A percentile compares a stretch with the other conserved stretches of the same genome.
Conservation (phyloP, 2,329 filamentous ascomycete species). For the Diplodia corticola region DNA sequence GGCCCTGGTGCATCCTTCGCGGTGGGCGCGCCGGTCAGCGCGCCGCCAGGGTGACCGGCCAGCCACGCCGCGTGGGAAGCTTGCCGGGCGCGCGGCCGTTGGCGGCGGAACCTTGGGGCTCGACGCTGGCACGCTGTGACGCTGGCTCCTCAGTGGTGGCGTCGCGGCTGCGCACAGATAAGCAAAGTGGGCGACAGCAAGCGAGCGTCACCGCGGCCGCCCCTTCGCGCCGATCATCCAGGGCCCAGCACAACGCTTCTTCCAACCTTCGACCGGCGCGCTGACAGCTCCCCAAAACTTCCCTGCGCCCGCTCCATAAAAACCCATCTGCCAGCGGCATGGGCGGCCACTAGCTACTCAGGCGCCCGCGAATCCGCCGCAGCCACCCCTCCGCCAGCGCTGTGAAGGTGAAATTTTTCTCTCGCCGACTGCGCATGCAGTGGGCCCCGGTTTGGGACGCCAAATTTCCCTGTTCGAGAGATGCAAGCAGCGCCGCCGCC, state of each 20-base stretch:
- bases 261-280: slow-evolving; percentile 20
- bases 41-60: not conserved
- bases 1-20: not conserved
- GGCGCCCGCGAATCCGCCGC: not conserved
- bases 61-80: slow-evolving; percentile 3
- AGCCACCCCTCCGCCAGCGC: not conserved
- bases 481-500: not conserved
- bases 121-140: not conserved
- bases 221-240: slow-evolving; percentile 19
- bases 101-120: not conserved
- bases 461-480: slow-evolving; percentile 1
- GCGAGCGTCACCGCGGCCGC: not conserved
- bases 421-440: not conserved
- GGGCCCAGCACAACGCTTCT: slow-evolving; percentile 19
- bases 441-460: slow-evolving; percentile 2
- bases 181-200: slow-evolving; percentile 14
- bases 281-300: not conserved
- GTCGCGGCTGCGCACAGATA: slow-evolving; percentile 6
- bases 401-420: slow-evolving; percentile 8
- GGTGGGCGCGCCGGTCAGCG: not conserved
- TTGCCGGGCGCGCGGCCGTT: slow-evolving; percentile 16
- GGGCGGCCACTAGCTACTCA: slow-evolving; percentile 20
- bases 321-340: slow-evolving; percentile 15
- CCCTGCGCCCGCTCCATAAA: slow-evolving; percentile 18
- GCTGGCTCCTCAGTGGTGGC: not conserved